These are phyloP conservation scores for Euphorbia celastroides DNA, from an alignment of 441 rosid genomes.

Conservation along the genomic window DNA sequence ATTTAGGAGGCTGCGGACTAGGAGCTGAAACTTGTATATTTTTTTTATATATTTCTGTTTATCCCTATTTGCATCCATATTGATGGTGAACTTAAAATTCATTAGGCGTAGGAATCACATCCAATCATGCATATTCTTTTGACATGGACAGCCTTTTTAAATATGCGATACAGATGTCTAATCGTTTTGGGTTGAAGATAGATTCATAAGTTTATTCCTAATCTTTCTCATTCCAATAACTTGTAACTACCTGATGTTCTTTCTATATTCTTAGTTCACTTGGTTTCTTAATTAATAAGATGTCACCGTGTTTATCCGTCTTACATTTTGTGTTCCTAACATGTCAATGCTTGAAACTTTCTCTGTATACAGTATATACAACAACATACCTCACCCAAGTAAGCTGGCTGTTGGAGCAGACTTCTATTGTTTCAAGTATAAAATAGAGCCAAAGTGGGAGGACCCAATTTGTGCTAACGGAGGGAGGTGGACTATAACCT, in stretches of 20 bases:
- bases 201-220: not conserved
- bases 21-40: not conserved
- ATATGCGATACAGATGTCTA: too few species aligned
- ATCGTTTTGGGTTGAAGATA: too few species aligned
- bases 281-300: not conserved
- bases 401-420: conserved; percentile 62
- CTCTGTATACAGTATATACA: conserved; percentile 61
- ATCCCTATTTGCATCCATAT: not conserved
- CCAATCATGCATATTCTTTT: too few species aligned
- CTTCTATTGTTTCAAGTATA: conserved; percentile 79
- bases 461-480: conserved; percentile 91
- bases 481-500: conserved; percentile 77
- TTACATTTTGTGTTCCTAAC: not conserved
- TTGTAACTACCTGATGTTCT: not conserved
- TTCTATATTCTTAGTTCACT: not conserved
- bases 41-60: too few species aligned
- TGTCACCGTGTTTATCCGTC: too few species aligned
- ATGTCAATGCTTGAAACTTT: not conserved
- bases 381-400: conserved; percentile 67
- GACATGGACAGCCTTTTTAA: too few species aligned
- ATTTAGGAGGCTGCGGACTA: not conserved
- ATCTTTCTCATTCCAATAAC: not conserved
- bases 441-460: conserved; percentile 94
- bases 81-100: not conserved
- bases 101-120: not conserved